A percentile compares a stretch with the other conserved stretches of the same genome.
These are phyloP conservation scores for Apodospora peruviana DNA, from an alignment of 495 filamentous ascomycete genomes.

Conservation along the genomic window DNA sequence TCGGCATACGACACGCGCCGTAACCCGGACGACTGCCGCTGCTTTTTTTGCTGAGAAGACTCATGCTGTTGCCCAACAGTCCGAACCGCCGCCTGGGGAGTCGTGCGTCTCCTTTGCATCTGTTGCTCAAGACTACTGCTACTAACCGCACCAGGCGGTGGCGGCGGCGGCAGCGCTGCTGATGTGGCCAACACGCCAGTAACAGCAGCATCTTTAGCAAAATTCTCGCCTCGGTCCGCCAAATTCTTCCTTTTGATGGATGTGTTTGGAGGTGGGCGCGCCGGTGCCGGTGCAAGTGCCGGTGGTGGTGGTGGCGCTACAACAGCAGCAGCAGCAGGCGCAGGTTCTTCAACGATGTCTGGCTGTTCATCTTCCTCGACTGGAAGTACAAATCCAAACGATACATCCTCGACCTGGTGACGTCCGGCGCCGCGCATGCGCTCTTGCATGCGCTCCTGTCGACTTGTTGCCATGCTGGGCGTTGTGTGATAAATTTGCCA, in stretches of 20 bases:
- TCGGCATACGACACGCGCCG: neutral
- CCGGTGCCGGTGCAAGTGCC: conserved; percentile 5
- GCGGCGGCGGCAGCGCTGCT: no score
- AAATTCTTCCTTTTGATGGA: conserved; percentile 35
- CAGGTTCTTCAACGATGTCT: neutral
- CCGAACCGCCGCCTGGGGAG: no score
- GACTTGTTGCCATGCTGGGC: neutral
- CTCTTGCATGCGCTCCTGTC: conserved; percentile 45
- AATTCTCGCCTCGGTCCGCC: no score
- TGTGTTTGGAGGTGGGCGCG: conserved; percentile 33
- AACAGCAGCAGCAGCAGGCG: no score
- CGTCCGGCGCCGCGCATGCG: conserved; percentile 47
- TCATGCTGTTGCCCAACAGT: no score
- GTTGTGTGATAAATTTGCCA: no score
- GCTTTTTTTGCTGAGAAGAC: no score
- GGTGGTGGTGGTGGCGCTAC: conserved; percentile 18
- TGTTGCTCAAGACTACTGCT: no score
- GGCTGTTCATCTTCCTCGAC: conserved; percentile 17
- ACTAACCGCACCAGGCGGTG: no score
- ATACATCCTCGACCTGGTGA: conserved; percentile 40
- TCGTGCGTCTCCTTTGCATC: no score
- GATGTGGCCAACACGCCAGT: no score
- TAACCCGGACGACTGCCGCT: neutral
- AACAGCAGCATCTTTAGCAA: no score
- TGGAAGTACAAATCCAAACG: conserved; percentile 40